Conservation (phyloP, 805 yeast species). For the Komagataella kurtzmanii region DNA sequence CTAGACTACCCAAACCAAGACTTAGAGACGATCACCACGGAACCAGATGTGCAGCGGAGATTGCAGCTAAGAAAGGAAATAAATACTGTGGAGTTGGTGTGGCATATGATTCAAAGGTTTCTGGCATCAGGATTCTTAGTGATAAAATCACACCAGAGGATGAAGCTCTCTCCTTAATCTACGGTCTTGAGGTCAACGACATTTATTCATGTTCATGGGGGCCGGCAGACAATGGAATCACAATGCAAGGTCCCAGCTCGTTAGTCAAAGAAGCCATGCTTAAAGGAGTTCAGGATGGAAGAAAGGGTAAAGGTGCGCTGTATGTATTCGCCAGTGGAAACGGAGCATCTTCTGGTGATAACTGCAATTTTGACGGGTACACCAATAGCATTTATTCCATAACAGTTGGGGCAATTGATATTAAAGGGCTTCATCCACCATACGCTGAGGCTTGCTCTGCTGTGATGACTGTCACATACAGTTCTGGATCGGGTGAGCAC, state of each 20-base stretch:
- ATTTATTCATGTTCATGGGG: conserved; percentile 99
- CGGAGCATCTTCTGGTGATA: conserved; percentile 74
- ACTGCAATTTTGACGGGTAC: conserved; percentile 94
- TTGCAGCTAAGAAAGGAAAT: conserved; percentile 75
- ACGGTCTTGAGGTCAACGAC: conserved; percentile 73
- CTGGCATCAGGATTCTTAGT: conserved; percentile 83
- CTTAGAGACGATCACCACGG: conserved; percentile 84
- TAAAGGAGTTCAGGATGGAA: conserved; percentile 76
- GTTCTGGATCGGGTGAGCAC: conserved; percentile 81
- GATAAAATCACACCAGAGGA: conserved; percentile 73
- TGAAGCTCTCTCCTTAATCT: conserved; percentile 81
- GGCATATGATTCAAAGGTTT: conserved; percentile 75
- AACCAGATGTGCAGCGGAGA: conserved; percentile 95
- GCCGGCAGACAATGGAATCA: conserved; percentile 82
- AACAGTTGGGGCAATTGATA: conserved; percentile 89
- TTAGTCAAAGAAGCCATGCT: conserved; percentile 71
- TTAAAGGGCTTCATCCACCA: conserved; percentile 72
- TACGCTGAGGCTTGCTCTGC: conserved; percentile 93
- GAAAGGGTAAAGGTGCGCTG: conserved; percentile 69
- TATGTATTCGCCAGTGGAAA: conserved; percentile 96
- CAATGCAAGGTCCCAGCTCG: conserved; percentile 74
- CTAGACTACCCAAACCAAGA: conserved; percentile 65
- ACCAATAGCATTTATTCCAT: conserved; percentile 91
- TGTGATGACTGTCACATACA: conserved; percentile 84
- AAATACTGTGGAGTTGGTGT: conserved; percentile 93